phyloP scores from a whole-genome alignment of 768 basidiomycete species.

The Mrakia blollopis region DNA sequence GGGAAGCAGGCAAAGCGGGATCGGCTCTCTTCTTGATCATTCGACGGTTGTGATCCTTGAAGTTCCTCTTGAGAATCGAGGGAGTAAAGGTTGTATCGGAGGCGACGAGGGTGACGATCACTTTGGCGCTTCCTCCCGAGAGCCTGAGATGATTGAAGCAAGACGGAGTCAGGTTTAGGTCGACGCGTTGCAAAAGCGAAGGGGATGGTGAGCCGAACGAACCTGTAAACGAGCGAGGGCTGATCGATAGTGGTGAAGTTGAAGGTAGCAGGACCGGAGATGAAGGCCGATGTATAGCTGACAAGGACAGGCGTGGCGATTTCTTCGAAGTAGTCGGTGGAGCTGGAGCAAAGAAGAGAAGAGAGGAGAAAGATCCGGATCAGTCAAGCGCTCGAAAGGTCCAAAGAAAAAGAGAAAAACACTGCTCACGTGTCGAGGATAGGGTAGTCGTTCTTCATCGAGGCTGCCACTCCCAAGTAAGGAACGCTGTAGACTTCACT shows the following conservation, averaged over 20 bases:
- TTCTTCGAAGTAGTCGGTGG: slow-evolving; percentile 8
- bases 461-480: slow-evolving; percentile 25
- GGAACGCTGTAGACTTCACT: slow-evolving; percentile 13
- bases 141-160: neutral
- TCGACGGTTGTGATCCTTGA: neutral
- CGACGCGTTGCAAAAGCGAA: neutral
- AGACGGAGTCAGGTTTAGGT: neutral
- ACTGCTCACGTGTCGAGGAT: slow-evolving; percentile 25
- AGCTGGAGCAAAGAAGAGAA: neutral
- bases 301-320: slow-evolving; percentile 15
- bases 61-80: slow-evolving; percentile 20
- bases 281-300: neutral
- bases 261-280: neutral
- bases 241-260: slow-evolving; percentile 17
- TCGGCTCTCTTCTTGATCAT: slow-evolving; percentile 17
- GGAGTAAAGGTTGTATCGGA: slow-evolving; percentile 34
- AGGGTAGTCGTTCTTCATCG: slow-evolving; percentile 21
- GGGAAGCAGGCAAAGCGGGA: neutral
- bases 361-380: neutral
- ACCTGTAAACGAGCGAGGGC: slow-evolving; percentile 23
- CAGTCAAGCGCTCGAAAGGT: neutral
- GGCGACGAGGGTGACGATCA: slow-evolving; percentile 34
- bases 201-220: neutral
- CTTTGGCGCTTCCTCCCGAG: slow-evolving; percentile 28
- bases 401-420: neutral